Percentiles rank a stretch among this genome's conserved stretches.
Conservation (phyloP, 2,329 filamentous ascomycete species). For the Arthrobotrys musiformis region DNA sequence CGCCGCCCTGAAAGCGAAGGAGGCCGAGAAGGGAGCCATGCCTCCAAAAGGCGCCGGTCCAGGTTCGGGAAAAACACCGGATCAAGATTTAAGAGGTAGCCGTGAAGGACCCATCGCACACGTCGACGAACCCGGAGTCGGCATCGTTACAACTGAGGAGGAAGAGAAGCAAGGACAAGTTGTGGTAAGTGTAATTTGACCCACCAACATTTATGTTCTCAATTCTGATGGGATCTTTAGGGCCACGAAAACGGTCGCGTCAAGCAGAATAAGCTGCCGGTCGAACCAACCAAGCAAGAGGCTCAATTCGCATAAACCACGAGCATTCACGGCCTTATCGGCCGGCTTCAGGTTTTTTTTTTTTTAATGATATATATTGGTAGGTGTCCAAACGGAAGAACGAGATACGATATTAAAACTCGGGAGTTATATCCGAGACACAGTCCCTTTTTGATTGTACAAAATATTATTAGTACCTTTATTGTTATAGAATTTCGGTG, state of each 20-base stretch:
- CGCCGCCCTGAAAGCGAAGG: conserved; percentile 65
- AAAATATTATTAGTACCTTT: conserved; percentile 22
- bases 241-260: conserved; percentile 52
- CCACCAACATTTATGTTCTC: too few relatives aligned
- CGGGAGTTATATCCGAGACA: neutral
- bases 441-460: conserved; percentile 27
- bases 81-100: conserved; percentile 51
- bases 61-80: conserved; percentile 37
- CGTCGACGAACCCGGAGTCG: conserved; percentile 57
- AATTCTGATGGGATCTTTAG: conserved; percentile 7
- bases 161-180: conserved; percentile 49
- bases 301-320: conserved; percentile 15
- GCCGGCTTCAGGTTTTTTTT: neutral
- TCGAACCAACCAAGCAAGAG: conserved; percentile 36
- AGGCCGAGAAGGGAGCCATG: conserved; percentile 66
- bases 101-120: conserved; percentile 57
- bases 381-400: neutral
- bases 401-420: conserved; percentile 3
- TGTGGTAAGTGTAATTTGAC: conserved; percentile 37
- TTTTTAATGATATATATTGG: neutral
- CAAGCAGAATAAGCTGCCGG: conserved; percentile 47
- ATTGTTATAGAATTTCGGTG: conserved; percentile 32
- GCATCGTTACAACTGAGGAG: conserved; percentile 35
- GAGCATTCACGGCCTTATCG: neutral
- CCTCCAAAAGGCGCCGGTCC: conserved; percentile 46